phyloP scores from a whole-genome alignment of 495 filamentous ascomycete species.

The Penicillium nucicola region DNA sequence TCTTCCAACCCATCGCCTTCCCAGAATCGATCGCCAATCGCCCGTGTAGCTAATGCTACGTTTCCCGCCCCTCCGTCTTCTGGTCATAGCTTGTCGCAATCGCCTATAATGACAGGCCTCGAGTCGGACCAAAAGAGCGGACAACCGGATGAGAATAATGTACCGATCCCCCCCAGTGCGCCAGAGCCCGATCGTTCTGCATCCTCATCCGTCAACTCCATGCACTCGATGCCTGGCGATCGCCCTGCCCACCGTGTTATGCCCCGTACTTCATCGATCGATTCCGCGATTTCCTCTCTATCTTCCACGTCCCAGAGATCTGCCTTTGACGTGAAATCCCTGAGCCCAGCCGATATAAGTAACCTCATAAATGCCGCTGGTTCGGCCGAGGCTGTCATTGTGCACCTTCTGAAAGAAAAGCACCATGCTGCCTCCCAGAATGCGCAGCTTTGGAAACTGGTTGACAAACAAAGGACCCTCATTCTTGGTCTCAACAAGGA shows the following conservation, averaged over 20 bases:
- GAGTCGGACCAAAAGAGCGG: conserved; percentile 16
- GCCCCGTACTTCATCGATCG: conserved; percentile 87
- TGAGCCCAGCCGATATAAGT: conserved; percentile 61
- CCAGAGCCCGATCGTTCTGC: conserved; percentile 30
- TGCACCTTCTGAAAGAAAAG: conserved; percentile 88
- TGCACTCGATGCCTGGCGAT: conserved; percentile 30
- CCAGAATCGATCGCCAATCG: conserved; percentile 19
- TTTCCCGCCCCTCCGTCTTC: conserved; percentile 29
- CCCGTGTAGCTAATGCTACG: conserved; percentile 31
- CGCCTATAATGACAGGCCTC: conserved; percentile 14
- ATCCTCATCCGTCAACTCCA: conserved; percentile 33
- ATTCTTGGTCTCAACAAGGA: conserved; percentile 94
- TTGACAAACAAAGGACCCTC: conserved; percentile 94
- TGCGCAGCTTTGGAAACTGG: conserved; percentile 87
- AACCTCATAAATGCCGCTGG: conserved; percentile 78
- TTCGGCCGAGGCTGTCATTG: conserved; percentile 83
- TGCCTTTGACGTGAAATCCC: conserved; percentile 53
- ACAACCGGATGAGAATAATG: conserved; percentile 14
- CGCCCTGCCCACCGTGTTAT: conserved; percentile 43
- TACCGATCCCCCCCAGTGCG: conserved; percentile 23
- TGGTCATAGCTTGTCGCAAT: conserved; percentile 13
- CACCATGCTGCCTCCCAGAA: conserved; percentile 84
- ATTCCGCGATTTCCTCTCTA: conserved; percentile 85
- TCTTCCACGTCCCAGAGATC: conserved; percentile 67
- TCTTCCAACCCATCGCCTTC: conserved; percentile 25